Conservation (phyloP, 306 rosid species). For the Acacia crassicarpa region DNA sequence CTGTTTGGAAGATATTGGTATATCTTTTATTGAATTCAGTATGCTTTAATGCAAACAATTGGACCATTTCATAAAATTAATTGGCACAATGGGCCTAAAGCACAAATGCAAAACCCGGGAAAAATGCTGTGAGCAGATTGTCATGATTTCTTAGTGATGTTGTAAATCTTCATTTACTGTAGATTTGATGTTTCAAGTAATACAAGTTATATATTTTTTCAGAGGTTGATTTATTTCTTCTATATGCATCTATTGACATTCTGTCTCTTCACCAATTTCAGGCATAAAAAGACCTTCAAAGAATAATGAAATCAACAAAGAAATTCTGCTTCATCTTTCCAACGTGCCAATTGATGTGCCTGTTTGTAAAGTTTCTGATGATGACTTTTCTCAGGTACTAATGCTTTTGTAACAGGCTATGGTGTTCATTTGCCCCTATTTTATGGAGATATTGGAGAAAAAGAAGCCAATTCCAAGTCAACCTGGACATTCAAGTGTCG, state of each 20-base stretch:
- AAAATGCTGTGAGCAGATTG: slow-evolving; percentile 4
- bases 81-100: background rate
- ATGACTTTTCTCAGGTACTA: slow-evolving; percentile 68
- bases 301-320: slow-evolving; percentile 35
- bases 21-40: background rate
- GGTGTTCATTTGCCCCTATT: slow-evolving; percentile 4
- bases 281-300: slow-evolving; percentile 49
- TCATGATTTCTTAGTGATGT: slow-evolving; percentile 11
- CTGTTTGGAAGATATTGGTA: slow-evolving; percentile 14
- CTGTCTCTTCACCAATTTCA: slow-evolving; percentile 33
- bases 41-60: slow-evolving; percentile 4
- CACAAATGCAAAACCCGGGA: background rate
- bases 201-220: slow-evolving; percentile 3
- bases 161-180: slow-evolving; percentile 15
- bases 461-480: slow-evolving; percentile 14
- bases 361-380: slow-evolving; percentile 66
- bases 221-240: slow-evolving; percentile 4
- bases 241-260: slow-evolving; percentile 20
- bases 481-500: slow-evolving; percentile 8
- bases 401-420: slow-evolving; percentile 23
- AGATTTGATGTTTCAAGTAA: slow-evolving; percentile 9
- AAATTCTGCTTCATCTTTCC: slow-evolving; percentile 52
- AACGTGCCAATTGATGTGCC: slow-evolving; percentile 46
- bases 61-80: background rate
- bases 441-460: slow-evolving; percentile 19